Evolutionary conservation across 75 land plant species (phyloP).

Genomic region (Cryptomeria japonica): DNA sequence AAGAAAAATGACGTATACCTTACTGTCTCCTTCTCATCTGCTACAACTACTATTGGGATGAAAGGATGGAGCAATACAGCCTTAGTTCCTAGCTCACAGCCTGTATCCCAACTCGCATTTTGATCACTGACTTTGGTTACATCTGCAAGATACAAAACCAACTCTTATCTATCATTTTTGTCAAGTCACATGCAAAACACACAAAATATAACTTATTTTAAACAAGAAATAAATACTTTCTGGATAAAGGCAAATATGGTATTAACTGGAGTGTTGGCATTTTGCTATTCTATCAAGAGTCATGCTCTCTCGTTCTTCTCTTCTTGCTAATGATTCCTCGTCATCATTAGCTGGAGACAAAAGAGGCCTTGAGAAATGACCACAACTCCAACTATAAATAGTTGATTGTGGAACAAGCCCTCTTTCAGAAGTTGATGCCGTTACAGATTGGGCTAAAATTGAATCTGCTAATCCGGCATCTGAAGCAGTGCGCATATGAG

Average conservation of each 20-base stretch:
- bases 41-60: slow-evolving; percentile 73
- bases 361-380: slow-evolving; percentile 90
- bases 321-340: slow-evolving; percentile 66
- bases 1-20: slow-evolving; percentile 27
- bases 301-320: slow-evolving; percentile 71
- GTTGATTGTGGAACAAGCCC: slow-evolving; percentile 76
- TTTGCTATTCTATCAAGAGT: slow-evolving; percentile 77
- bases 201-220: background rate
- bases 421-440: slow-evolving; percentile 39
- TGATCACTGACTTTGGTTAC: slow-evolving; percentile 72
- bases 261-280: slow-evolving; percentile 84
- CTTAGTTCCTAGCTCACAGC: slow-evolving; percentile 66
- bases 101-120: slow-evolving; percentile 79
- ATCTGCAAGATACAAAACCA: slow-evolving; percentile 41
- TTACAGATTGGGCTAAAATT: slow-evolving; percentile 29
- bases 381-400: slow-evolving; percentile 94
- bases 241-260: background rate
- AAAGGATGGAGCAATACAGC: slow-evolving; percentile 80
- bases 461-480: slow-evolving; percentile 77
- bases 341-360: slow-evolving; percentile 70
- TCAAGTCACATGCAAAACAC: background rate
- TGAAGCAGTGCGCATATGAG: slow-evolving; percentile 48
- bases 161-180: background rate
- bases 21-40: slow-evolving; percentile 70
- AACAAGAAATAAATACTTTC: background rate